phyloP scores from a whole-genome alignment of 176 grass and related monocot species.

The Oryza brachyantha region DNA sequence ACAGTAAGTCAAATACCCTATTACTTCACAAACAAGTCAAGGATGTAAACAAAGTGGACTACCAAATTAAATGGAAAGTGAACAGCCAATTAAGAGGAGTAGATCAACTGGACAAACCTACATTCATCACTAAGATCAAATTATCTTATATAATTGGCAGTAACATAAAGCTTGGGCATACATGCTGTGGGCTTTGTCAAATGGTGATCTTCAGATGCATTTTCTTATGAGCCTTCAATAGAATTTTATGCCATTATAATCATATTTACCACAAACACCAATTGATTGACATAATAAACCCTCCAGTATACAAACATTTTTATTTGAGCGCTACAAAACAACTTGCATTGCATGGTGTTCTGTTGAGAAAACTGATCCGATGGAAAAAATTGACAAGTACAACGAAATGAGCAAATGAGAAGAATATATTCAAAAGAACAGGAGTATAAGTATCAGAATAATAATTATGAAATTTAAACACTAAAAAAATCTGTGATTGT shows the following conservation, averaged over 20 bases:
- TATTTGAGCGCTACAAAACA: neutral
- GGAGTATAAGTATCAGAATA: neutral
- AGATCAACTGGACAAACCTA: neutral
- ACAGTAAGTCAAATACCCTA: neutral
- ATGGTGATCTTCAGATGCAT: neutral
- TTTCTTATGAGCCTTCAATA: neutral
- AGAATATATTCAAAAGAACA: constrained; percentile 2
- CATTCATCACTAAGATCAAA: neutral
- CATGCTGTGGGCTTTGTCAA: neutral
- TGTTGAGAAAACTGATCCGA: neutral
- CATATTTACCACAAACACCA: neutral
- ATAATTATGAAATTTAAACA: neutral
- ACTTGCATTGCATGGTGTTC: neutral
- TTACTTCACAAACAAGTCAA: neutral
- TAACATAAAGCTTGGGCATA: constrained; percentile 7
- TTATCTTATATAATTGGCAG: constrained; percentile 1
- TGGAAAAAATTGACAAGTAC: constrained; percentile 1
- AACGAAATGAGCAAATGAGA: neutral
- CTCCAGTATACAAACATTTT: neutral
- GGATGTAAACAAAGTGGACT: neutral
- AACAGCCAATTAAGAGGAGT: neutral
- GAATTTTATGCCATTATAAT: neutral
- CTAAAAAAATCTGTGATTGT: neutral
- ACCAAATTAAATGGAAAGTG: neutral
- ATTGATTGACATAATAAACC: constrained; percentile 2